These are phyloP conservation scores for Phytophthora vignae DNA, from an alignment of 352 stramenopile genomes.

Conservation along the genomic window DNA sequence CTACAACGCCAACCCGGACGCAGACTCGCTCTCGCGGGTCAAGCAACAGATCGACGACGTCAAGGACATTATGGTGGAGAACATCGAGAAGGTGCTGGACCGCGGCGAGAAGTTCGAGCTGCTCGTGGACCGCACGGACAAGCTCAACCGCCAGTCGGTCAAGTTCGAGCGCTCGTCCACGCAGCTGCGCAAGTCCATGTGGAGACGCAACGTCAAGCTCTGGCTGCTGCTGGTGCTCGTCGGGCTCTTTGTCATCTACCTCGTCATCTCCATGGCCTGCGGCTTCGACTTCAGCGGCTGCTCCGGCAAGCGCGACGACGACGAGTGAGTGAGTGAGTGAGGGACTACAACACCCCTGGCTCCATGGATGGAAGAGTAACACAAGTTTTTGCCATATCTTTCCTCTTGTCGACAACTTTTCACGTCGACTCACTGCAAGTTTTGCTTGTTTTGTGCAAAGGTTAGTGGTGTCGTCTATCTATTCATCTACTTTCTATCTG, in stretches of 20 bases:
- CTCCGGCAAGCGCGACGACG: conserved; percentile 58
- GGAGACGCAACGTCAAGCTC: conserved; percentile 91
- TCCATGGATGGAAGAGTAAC: too few species aligned
- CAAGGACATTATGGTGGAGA: conserved; percentile 99
- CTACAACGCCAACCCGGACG: conserved; percentile 89
- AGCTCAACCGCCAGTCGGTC: conserved; percentile 97
- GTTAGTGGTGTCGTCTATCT: conserved; percentile 26
- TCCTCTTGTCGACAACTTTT: too few species aligned
- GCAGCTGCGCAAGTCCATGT: conserved; percentile 90
- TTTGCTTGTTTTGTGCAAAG: conserved; percentile 13
- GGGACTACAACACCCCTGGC: not conserved
- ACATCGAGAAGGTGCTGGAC: conserved; percentile 99
- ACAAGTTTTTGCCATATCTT: too few species aligned
- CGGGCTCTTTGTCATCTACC: conserved; percentile 86
- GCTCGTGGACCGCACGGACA: conserved; percentile 93
- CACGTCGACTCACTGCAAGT: not conserved
- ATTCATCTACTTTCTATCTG: conserved; percentile 38
- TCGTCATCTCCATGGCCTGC: conserved; percentile 89
- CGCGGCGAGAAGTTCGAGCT: conserved; percentile 99
- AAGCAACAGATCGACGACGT: conserved; percentile 98
- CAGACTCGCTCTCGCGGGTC: conserved; percentile 93
- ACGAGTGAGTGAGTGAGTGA: not conserved
- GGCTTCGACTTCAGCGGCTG: conserved; percentile 87
- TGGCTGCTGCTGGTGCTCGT: conserved; percentile 81
- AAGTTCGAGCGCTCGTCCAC: conserved; percentile 95